Conservation (phyloP, 2,329 filamentous ascomycete species). For the Rhinocladiella mackenziei region DNA sequence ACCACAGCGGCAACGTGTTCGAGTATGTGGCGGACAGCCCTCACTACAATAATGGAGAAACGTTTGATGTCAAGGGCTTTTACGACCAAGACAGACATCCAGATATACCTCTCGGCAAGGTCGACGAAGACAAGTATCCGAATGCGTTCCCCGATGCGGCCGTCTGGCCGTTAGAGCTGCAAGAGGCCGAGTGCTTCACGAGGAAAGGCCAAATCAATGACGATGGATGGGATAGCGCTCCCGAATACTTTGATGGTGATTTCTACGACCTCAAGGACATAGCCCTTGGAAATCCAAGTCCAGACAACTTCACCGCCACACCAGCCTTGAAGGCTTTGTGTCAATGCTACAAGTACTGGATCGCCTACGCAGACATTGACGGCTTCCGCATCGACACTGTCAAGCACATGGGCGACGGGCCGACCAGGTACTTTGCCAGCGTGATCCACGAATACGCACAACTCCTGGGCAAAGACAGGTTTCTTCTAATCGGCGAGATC, state of each 20-base stretch:
- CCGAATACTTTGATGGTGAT: constrained; percentile 17
- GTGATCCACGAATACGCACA: constrained; percentile 14
- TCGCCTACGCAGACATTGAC: constrained; percentile 14
- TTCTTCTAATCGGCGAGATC: constrained; percentile 15
- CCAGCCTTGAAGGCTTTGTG: constrained; percentile 7
- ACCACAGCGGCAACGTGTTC: constrained; percentile 14
- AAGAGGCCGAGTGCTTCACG: constrained; percentile 10
- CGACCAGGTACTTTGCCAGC: constrained; percentile 12
- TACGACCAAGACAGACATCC: constrained; percentile 9
- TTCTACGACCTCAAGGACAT: constrained; percentile 18
- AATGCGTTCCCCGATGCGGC: constrained; percentile 11
- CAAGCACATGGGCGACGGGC: constrained; percentile 16
- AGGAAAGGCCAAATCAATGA: constrained; percentile 16
- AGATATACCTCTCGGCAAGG: constrained; percentile 8
- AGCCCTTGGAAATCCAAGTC: constrained; percentile 6
- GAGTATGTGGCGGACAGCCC: constrained; percentile 9
- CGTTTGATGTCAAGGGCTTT: constrained; percentile 11
- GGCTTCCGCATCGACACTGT: constrained; percentile 21
- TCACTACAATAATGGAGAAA: constrained; percentile 11
- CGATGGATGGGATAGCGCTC: constrained; percentile 13
- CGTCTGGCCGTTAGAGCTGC: constrained; percentile 12
- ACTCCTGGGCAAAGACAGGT: constrained; percentile 12
- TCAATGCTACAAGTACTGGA: constrained; percentile 18
- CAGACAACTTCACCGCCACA: constrained; percentile 11
- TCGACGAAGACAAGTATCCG: constrained; percentile 4